Evolutionary conservation across 2,329 filamentous ascomycete species (phyloP), one percentile per base, ranked within the genome.

Genomic region (Pyrenophora graminea): DNA sequence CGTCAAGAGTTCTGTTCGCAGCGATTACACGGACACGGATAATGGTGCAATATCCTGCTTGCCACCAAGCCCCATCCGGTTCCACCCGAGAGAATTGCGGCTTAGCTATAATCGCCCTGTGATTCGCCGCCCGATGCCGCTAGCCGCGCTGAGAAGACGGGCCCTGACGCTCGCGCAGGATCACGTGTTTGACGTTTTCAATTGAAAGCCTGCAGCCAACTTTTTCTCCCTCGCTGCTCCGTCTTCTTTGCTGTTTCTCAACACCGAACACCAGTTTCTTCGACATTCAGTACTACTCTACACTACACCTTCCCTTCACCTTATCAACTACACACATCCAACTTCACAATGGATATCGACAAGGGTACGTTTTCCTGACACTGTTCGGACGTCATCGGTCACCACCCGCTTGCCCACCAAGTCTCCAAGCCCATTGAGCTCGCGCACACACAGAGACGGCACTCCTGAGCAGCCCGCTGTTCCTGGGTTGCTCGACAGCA

Each of bases 341-440:
- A 45, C 48, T 55, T 61, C 69, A 73, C 53, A 69, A 75, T 75
- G 72, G 71, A 70, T 67, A 71, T 71, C 68, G 69, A 71, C 61
- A 47, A 61, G 44, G 72, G 72, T 75, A 73, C 49, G 72, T 72
- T 63, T 50, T 48, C 52, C 45, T 53, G 36, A 44, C 40, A 53
- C 55, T 61, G 8, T 59, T 40, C 59, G 59, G 59, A 70, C 64
- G 69, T 67, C 68, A 69, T 69, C 51, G 58, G 62, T 39, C 33
- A 38, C 47, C 39, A 45, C 34, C 61, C 40, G 58, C 57, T 56
- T 65, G 63, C 56, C 45, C 48, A 17, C 59, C 56, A 33, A 41
- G 39, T 53, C 51, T 53, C 45, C 32, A 47, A 51, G 48, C 39
- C 56, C 67, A 67, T 67, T 67, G 64, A 67, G 58, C 58, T 42